Conservation (phyloP, 495 filamentous ascomycete species). For the Sporormia fimetaria region DNA sequence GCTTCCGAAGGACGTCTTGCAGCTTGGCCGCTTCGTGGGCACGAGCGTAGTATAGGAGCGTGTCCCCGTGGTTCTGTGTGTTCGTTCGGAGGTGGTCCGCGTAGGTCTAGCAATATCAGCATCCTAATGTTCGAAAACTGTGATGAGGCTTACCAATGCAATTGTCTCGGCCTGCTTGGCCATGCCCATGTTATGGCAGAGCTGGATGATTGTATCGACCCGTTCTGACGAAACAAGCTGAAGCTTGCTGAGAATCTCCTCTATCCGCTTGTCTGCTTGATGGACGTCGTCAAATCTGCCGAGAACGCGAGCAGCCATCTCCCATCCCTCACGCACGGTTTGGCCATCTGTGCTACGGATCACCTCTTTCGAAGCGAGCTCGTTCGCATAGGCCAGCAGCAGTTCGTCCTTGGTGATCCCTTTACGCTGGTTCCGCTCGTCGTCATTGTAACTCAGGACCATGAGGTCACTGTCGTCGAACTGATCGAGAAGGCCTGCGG, state of each 20-base stretch:
- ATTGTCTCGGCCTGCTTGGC: constrained; percentile 57
- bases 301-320: constrained; percentile 67
- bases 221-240: constrained; percentile 51
- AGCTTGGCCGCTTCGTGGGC: constrained; percentile 63
- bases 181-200: constrained; percentile 61
- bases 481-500: constrained; percentile 33
- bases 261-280: constrained; percentile 54
- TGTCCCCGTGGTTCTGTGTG: constrained; percentile 63
- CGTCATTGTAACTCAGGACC: constrained; percentile 44
- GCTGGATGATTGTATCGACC: constrained; percentile 61
- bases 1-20: constrained; percentile 67
- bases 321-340: constrained; percentile 60
- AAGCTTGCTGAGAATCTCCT: constrained; percentile 51
- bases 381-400: constrained; percentile 57
- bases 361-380: constrained; percentile 37
- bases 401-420: constrained; percentile 50
- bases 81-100: constrained; percentile 56
- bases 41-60: constrained; percentile 76
- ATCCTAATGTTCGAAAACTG: not conserved
- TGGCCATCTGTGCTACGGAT: constrained; percentile 27
- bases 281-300: constrained; percentile 57
- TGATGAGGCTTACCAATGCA: constrained; percentile 52
- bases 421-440: constrained; percentile 27
- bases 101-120: constrained; percentile 47
- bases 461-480: constrained; percentile 51